These are phyloP conservation scores for Debaryomycetaceae sp. DNA, from an alignment of 1,139 yeast genomes.

Conservation along the genomic window DNA sequence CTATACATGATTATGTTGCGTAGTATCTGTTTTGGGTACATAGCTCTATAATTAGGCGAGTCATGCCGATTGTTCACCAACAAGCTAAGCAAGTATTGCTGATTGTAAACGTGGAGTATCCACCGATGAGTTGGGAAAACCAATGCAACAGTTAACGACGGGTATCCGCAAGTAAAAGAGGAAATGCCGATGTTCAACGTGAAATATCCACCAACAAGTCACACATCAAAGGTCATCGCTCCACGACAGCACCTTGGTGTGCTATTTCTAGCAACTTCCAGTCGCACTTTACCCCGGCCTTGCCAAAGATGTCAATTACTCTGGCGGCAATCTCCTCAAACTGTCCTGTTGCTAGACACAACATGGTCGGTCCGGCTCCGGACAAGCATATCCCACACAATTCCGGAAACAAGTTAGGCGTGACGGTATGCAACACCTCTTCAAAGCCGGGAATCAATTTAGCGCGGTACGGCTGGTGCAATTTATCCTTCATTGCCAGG, in stretches of 20 bases:
- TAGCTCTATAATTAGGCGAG: no score
- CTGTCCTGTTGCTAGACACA: slow-evolving; percentile 84
- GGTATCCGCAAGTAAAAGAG: no score
- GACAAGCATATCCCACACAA: slow-evolving; percentile 88
- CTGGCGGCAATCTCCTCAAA: slow-evolving; percentile 75
- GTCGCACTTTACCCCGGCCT: slow-evolving; percentile 57
- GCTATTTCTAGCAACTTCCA: slow-evolving; percentile 86
- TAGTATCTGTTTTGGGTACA: no score
- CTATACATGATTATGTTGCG: no score
- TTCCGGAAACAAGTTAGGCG: slow-evolving; percentile 76
- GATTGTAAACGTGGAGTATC: no score
- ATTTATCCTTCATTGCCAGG: slow-evolving; percentile 92
- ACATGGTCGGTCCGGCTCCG: slow-evolving; percentile 96
- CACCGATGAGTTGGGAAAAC: no score
- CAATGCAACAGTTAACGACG: no score
- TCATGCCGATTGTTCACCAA: no score
- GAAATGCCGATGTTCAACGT: no score
- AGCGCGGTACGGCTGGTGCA: slow-evolving; percentile 93
- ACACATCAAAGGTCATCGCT: no score
- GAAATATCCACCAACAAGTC: no score
- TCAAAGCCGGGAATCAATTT: slow-evolving; percentile 83
- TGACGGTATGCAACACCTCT: slow-evolving; percentile 68
- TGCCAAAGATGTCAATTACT: slow-evolving; percentile 57
- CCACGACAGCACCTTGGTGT: slow-evolving; percentile 69
- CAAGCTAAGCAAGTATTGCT: no score